Percentiles rank a stretch among this genome's conserved stretches.
These are phyloP conservation scores for Eimeria sp. DNA, from an alignment of 169 alveolate species.

Conservation along the genomic window DNA sequence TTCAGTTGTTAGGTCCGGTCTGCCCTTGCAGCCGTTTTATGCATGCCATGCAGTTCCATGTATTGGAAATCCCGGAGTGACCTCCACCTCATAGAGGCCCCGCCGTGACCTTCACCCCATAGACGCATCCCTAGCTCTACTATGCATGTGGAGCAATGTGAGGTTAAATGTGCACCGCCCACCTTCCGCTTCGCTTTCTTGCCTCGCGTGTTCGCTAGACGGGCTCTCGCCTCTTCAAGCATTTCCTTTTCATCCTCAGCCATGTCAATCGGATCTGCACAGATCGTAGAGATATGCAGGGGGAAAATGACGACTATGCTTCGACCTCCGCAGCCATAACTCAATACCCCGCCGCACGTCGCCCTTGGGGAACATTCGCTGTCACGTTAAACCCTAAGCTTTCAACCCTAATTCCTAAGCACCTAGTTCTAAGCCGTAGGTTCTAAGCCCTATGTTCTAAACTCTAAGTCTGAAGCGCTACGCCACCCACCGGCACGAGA, in stretches of 20 bases:
- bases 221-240: constrained; percentile 98
- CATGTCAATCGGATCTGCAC: constrained; percentile 88
- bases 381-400: not conserved
- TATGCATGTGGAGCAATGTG: not conserved
- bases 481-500: constrained; percentile 93
- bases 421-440: not conserved
- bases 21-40: too few relatives aligned
- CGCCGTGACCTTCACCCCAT: not conserved
- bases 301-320: not conserved
- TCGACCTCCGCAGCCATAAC: not conserved
- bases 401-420: not conserved
- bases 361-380: not conserved
- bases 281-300: not conserved
- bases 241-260: constrained; percentile 99
- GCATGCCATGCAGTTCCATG: not conserved
- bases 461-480: not conserved
- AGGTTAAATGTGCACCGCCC: not conserved
- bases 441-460: not conserved
- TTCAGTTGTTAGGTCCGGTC: not conserved
- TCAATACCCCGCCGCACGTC: not conserved
- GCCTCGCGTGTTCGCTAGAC: constrained; percentile 99
- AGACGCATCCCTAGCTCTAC: not conserved
- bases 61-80: not conserved
- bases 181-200: constrained; percentile 99
- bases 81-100: not conserved